Evolutionary conservation across 2,329 filamentous ascomycete species (phyloP).

Genomic region (Fusarium camptoceras): DNA sequence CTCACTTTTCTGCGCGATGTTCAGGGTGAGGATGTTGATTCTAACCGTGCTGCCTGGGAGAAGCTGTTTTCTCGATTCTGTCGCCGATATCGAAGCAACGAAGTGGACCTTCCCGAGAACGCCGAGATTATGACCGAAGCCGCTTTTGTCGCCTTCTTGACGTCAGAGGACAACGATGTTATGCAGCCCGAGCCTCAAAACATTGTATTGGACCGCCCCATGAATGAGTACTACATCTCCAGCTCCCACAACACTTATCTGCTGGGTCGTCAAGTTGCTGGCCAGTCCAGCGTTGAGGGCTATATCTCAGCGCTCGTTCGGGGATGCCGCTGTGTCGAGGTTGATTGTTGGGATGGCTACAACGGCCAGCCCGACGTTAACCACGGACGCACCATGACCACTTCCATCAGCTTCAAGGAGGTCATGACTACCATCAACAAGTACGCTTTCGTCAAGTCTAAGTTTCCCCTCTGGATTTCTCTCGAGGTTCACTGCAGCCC

Average conservation of each 20-base stretch:
- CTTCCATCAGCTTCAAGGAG: constrained; percentile 87
- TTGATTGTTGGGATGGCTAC: constrained; percentile 96
- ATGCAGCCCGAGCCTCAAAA: constrained; percentile 70
- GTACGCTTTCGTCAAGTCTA: constrained; percentile 90
- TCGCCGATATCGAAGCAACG: constrained; percentile 66
- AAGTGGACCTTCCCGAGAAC: constrained; percentile 57
- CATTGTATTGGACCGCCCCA: constrained; percentile 78
- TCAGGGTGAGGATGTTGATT: constrained; percentile 81
- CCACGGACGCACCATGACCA: constrained; percentile 90
- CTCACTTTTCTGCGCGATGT: constrained; percentile 76
- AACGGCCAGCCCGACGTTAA: constrained; percentile 90
- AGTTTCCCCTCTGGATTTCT: constrained; percentile 91
- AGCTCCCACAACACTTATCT: constrained; percentile 99
- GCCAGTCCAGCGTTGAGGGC: constrained; percentile 91
- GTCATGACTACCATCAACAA: constrained; percentile 94
- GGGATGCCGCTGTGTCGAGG: constrained; percentile 94
- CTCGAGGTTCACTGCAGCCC: constrained; percentile 93
- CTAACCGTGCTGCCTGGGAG: constrained; percentile 75
- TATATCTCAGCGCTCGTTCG: constrained; percentile 90
- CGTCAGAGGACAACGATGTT: constrained; percentile 78
- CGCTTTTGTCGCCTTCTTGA: constrained; percentile 81
- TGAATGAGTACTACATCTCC: constrained; percentile 98
- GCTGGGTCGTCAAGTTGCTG: constrained; percentile 87
- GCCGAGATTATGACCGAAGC: constrained; percentile 77
- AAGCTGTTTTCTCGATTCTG: constrained; percentile 77